Base-by-base conservation (phyloP, 1,284 basidiomycete genomes). In the Caloboletus firmus region DNA sequence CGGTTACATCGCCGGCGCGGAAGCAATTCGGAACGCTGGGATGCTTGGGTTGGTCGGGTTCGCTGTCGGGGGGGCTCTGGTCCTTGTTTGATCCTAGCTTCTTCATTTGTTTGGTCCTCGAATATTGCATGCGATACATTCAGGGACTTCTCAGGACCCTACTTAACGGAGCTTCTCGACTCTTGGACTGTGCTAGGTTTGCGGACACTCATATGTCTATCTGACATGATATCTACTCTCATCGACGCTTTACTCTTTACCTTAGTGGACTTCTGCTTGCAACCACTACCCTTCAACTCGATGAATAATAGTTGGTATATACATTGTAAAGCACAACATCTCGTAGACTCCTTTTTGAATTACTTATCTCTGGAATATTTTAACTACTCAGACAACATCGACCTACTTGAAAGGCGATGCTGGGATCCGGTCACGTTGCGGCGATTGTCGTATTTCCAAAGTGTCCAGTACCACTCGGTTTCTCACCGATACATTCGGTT, bases 1-100 rank as follows among this genome's bases (percentile, higher is more conserved):
- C 59, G 65, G 74, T 51, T 88, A 82, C 68, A 83, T 81, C 56
- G 78, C 85, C 18, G 79, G 74, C n/a, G 86, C 81, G 12, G 59
- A 72, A 5, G 69, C 75, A 3, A 71, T 84, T 36, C 71, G 72
- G 52, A 68, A 55, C 31, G 52, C 62, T 26, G 62, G 51, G 5
- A 31, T 69, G 35, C 47, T 68, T 13, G 71, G 74, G 4, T 48
- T 79, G 22, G 72, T 74, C 18, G 78, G 76, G 5, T 66, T 77
- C 28, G 63, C 74, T 5, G 67, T 80, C 26, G 82, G 81, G 31
- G 80, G 78, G 5, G 74, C 67, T 31, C 60, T 85, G 64, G 69
- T 79, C 46, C 65, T 79, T 37, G 62, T 78, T 54, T 85, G 71
- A 63, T 59, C 32, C 42, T 32, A 44, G 43, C 41, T 51, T 30